Evolutionary conservation across 352 stramenopile genomes (phyloP).

Genomic region (Phytophthora sojae): DNA sequence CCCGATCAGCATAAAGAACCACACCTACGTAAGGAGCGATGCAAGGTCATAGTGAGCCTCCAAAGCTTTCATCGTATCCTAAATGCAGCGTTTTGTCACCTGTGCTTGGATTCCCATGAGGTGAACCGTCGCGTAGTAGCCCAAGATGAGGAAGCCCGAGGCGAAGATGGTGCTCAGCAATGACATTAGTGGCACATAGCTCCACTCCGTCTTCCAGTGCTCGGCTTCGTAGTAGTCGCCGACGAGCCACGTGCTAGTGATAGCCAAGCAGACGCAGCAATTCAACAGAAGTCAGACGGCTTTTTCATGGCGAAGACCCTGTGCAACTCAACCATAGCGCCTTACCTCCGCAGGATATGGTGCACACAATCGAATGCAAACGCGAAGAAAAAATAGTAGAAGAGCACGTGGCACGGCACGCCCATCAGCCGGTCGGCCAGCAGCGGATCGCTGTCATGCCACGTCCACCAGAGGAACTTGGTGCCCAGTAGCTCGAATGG

Average conservation of each 20-base stretch:
- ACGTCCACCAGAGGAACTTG: constrained; percentile 90
- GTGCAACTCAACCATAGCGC: background rate
- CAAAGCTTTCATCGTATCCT: background rate
- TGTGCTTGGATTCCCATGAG: constrained; percentile 61
- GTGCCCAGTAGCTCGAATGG: constrained; percentile 80
- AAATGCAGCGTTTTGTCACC: constrained; percentile 25
- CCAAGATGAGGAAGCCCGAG: constrained; percentile 65
- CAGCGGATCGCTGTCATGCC: constrained; percentile 82
- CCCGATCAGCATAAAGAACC: constrained; percentile 56
- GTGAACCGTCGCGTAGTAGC: constrained; percentile 68
- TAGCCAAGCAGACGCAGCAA: background rate
- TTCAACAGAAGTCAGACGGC: background rate
- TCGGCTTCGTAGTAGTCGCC: constrained; percentile 71
- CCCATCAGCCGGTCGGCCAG: constrained; percentile 67
- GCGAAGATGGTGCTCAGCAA: constrained; percentile 59
- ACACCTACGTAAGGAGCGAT: constrained; percentile 43
- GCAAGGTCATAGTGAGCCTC: background rate
- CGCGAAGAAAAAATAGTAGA: constrained; percentile 74
- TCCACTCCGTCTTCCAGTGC: constrained; percentile 72
- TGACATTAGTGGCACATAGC: constrained; percentile 66
- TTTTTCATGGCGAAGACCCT: background rate
- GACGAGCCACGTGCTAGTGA: constrained; percentile 54
- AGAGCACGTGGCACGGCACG: constrained; percentile 70
- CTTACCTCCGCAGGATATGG: constrained; percentile 66
- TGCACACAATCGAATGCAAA: constrained; percentile 60